These are phyloP conservation scores for Handroanthus guayacan DNA, from an alignment of 257 asterid genomes.

Conservation along the genomic window DNA sequence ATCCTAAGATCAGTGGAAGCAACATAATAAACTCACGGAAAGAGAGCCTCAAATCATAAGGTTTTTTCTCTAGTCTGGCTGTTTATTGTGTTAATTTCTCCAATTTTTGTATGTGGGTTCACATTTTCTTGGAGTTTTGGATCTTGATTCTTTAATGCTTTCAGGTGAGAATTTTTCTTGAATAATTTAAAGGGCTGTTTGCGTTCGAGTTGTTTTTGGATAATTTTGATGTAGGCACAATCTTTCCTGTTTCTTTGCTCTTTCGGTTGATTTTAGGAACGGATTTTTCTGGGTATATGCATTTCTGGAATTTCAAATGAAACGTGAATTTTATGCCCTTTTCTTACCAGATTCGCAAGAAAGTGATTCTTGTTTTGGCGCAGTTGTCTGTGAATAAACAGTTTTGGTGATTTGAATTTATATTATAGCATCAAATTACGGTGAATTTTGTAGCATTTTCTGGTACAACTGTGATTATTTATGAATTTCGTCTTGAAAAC, in stretches of 20 bases:
- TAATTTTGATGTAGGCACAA: slow-evolving; percentile 18
- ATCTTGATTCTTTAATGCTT: slow-evolving; percentile 29
- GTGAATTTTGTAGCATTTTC: background rate
- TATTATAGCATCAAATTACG: background rate
- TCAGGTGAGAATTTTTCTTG: background rate
- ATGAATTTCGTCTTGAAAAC: background rate
- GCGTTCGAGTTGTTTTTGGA: slow-evolving; percentile 17
- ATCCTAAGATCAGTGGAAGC: slow-evolving; percentile 34
- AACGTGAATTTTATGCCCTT: slow-evolving; percentile 1
- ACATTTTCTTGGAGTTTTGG: slow-evolving; percentile 27
- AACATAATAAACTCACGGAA: background rate
- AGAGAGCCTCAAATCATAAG: slow-evolving; percentile 25
- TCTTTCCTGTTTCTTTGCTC: background rate
- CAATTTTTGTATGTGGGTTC: slow-evolving; percentile 12
- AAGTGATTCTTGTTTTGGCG: background rate
- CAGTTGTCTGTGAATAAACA: slow-evolving; percentile 23
- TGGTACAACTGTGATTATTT: background rate
- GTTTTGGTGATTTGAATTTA: slow-evolving; percentile 3
- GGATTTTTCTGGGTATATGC: slow-evolving; percentile 10
- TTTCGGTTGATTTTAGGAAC: background rate
- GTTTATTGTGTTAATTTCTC: slow-evolving; percentile 7
- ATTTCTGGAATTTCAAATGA: background rate
- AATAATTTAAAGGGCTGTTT: slow-evolving; percentile 8
- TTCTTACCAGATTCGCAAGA: background rate
- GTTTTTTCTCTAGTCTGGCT: slow-evolving; percentile 32